Evolutionary conservation across 768 basidiomycete species (phyloP), one percentile per base, ranked within the genome.

Genomic region (Asterophora parasitica): DNA sequence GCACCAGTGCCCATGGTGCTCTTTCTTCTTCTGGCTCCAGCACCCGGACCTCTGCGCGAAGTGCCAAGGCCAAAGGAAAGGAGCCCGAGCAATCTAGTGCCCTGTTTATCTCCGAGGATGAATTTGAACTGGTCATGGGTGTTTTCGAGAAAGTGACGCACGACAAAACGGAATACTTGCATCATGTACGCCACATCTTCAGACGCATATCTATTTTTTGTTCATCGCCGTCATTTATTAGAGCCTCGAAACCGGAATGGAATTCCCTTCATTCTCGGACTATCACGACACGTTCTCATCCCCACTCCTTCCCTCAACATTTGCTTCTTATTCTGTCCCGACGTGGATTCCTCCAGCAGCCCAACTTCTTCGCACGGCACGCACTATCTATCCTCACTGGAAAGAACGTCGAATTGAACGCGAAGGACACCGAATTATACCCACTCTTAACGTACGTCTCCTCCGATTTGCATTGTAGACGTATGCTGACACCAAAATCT

Each of bases 61-160:
- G 83, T 58, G 77, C 83, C n/a, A 91, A 91, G 66, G 81, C 81
- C 7, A 92, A 87, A 57, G 89, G 86, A 48, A 92, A 90, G 63
- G 88, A 88, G 47, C 82, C 85, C 0, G 90, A 93, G 42, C 66
- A 77, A 4, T 65, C 68, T 2, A 78, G 77, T 45, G 76, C 81
- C 3, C 55, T 83, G 15, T 64, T 73, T 42, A 85, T 98, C 50
- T 75, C 81, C 3, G 93, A 96, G 59, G 92, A 95, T 55, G 86
- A 92, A 57, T 96, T 97, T 54, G 96, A 99, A 65, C 74, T 93
- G 49, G 82, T 94, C 49, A 95, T 97, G 92, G 90, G 90, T 26
- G 64, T 97, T 30, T 85, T 95, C 57, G 96, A 99, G 73, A 88
- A 85, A 60, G 75, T 85, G 33, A 90, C 92, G 0, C 88, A 94